Base-by-base conservation (phyloP, 371 early-diverging fungal genomes). In the Mycotypha africana region DNA sequence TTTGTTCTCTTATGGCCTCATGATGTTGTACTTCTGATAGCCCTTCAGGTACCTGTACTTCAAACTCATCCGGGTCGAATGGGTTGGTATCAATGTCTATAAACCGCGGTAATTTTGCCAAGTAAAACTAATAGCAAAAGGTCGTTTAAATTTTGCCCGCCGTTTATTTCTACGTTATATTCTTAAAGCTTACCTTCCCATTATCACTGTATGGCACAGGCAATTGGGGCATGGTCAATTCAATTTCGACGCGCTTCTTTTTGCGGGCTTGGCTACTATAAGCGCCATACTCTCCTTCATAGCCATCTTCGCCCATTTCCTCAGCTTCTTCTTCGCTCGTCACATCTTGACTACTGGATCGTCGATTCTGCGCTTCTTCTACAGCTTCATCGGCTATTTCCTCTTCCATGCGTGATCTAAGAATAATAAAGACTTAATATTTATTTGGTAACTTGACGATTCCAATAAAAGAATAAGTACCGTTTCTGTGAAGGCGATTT, bases 81-180 rank as follows among this genome's bases (percentile, higher is more conserved):
- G 86, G 84, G 26, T 62, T 70, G 9, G 76, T 73, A 17, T 88
- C 88, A 15, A 86, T 66, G 49, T 80, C 69, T 45, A 91, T 62
- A 60, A 84, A 89, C 20, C 76, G 80, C 11, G 93, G 91, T 22
- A 89, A 45, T 49, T 83, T 83, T 4, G 85, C 78, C 32, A 90
- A 43, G 49, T 73, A 85, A 34, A 74, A 72, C 85, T 88, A 20
- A 48, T 3, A 38, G n/a, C 37, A 24, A 16, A 37, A 36, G n/a
- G 14, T 23, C 7, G n/a, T 22, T 15, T 4, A 39, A 14, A n/a
- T 14, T 14, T 33, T 11, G 11, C 11, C 11, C 28, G 11, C 11
- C 11, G 5, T 28, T 28, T 28, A 8, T 28, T 33, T n/a, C n/a
- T 11, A 9, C 9, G n/a, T 33, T 33, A 9, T 33, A 33, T 4